Evolutionary conservation across 2,329 filamentous ascomycete species (phyloP).

Genomic region (Pyrenochaeta sp.): DNA sequence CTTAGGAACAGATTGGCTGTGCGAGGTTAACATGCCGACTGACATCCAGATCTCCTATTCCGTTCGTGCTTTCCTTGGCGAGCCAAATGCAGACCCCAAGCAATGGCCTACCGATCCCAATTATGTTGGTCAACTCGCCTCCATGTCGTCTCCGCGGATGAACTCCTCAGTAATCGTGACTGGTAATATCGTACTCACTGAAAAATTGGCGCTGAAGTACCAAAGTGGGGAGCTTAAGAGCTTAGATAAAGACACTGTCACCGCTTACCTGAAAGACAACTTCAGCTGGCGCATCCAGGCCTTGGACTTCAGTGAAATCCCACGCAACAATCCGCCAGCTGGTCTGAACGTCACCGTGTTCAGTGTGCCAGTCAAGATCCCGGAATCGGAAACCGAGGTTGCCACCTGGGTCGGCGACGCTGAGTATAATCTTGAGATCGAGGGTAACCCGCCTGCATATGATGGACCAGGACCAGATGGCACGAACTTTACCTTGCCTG

Average conservation of each 20-base stretch:
- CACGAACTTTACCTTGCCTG: slow-evolving; percentile 21
- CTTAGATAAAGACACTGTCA: slow-evolving; percentile 28
- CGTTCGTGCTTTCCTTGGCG: slow-evolving; percentile 43
- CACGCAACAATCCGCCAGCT: slow-evolving; percentile 31
- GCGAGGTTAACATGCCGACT: slow-evolving; percentile 41
- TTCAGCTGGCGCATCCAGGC: slow-evolving; percentile 45
- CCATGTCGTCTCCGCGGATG: slow-evolving; percentile 49
- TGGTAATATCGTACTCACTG: slow-evolving; percentile 52
- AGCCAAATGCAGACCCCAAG: slow-evolving; percentile 29
- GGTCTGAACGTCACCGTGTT: slow-evolving; percentile 43
- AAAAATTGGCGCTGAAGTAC: slow-evolving; percentile 40
- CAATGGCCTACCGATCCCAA: slow-evolving; percentile 50
- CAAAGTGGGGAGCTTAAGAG: slow-evolving; percentile 35
- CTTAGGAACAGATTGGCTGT: slow-evolving; percentile 39
- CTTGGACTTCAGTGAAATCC: slow-evolving; percentile 39
- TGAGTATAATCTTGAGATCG: slow-evolving; percentile 35
- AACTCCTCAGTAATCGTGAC: slow-evolving; percentile 49
- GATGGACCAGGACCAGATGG: slow-evolving; percentile 24
- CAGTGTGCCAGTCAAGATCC: slow-evolving; percentile 34
- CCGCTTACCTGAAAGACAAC: slow-evolving; percentile 36
- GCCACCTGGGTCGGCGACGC: slow-evolving; percentile 32
- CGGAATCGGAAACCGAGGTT: slow-evolving; percentile 34
- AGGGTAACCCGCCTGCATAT: slow-evolving; percentile 35
- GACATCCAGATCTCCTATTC: slow-evolving; percentile 44
- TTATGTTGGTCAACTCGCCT: slow-evolving; percentile 52